Evolutionary conservation across 192 early-diverging fungal species (phyloP), one percentile per base, ranked within the genome.

Genomic region (Podila verticillata): DNA sequence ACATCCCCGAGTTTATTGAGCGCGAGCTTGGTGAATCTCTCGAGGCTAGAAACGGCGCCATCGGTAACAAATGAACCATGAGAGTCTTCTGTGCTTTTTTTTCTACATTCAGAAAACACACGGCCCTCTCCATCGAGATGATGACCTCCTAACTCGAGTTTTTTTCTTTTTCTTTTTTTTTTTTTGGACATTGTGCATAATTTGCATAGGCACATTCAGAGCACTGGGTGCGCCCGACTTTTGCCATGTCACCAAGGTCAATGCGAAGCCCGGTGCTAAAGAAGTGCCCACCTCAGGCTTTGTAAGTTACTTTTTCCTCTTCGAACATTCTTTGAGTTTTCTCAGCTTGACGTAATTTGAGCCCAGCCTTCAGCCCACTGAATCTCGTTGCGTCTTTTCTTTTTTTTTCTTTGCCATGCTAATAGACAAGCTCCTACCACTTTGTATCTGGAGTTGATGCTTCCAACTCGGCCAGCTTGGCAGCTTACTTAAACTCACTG

Each of bases 181-280:
- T 26, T 39, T 44, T 44, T 17, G 39, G 15, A 17, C 39, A 44
- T 44, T 44, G 15, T 17, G 39, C 1, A 44, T 44, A 13, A 31
- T 57, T 44, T 51, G 32, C 67, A 36, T 75, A 94, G 93, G 88
- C 56, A 85, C 92, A 66, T 92, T 95, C 74, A 92, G 95, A 56
- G 96, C 98, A 81, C 89, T 99, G 29, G 98, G 98, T 12, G 97
- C 98, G 47, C 97, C 98, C 4, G 98, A 99, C 82, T 87, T 99
- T 15, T 97, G 96, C 83, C 97, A 98, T 73, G 93, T 99, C 60
- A 91, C 95, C 39, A 99, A 99, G 85, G 86, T 89, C 30, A 96
- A 98, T 81, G 89, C 89, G 7, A 96, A 96, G 80, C 89, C 91
- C 36, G 84, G 84, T 31, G 85, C 90, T n/a, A 94, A 91, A 54